A percentile compares a stretch with the other conserved stretches of the same genome.
phyloP scores from a whole-genome alignment of 2,329 filamentous ascomycete genomes.

The Botryosphaeria dothidea region DNA sequence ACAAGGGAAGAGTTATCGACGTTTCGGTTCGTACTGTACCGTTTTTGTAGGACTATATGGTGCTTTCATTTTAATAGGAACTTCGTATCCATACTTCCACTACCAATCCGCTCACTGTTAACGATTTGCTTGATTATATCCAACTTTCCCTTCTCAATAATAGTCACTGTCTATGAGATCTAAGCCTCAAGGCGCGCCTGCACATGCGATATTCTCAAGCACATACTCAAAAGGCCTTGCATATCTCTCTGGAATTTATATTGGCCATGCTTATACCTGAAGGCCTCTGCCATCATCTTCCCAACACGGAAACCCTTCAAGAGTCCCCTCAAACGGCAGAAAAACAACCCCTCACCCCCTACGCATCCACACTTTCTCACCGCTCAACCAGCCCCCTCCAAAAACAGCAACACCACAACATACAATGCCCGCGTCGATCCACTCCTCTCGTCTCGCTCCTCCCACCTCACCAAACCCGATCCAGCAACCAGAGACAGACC shows the following conservation, averaged over 20 bases:
- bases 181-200: no score
- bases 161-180: no score
- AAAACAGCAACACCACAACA: background rate
- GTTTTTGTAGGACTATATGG: background rate
- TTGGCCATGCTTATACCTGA: background rate
- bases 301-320: background rate
- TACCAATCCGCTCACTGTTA: no score
- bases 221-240: no score
- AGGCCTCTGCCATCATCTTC: background rate
- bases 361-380: background rate
- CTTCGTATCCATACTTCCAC: no score
- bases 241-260: no score
- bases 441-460: background rate
- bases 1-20: background rate
- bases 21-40: background rate
- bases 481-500: constrained; percentile 1
- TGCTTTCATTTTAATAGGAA: background rate
- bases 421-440: constrained; percentile 1
- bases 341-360: background rate
- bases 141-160: no score
- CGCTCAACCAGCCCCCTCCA: background rate
- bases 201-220: no score
- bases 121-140: no score
- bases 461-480: background rate
- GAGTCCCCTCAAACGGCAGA: background rate